phyloP scores from a whole-genome alignment of 2,329 filamentous ascomycete species.

The Elsinoe fawcettii region DNA sequence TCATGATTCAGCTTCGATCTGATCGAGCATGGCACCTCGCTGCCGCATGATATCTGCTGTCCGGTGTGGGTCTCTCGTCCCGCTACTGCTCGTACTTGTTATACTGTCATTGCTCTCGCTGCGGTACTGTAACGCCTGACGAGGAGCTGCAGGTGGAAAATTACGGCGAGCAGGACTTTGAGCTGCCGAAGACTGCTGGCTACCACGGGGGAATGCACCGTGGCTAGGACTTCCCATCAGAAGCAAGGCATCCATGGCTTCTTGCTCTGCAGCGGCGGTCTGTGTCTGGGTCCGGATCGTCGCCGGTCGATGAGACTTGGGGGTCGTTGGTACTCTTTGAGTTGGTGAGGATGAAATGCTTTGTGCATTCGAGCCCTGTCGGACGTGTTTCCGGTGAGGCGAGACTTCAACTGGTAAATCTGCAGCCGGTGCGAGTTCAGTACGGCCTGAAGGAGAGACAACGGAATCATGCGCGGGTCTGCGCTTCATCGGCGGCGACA shows the following conservation, averaged over 20 bases:
- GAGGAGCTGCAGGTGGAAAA: not conserved
- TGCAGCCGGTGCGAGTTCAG: slow-evolving; percentile 23
- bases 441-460: not conserved
- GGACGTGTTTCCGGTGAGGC: slow-evolving; percentile 14
- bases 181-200: slow-evolving; percentile 8
- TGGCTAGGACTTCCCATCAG: slow-evolving; percentile 55
- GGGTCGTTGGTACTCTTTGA: slow-evolving; percentile 8
- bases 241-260: slow-evolving; percentile 70
- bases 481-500: slow-evolving; percentile 27
- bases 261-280: slow-evolving; percentile 62
- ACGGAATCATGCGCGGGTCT: slow-evolving; percentile 25
- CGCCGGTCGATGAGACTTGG: slow-evolving; percentile 31
- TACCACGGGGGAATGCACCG: slow-evolving; percentile 11
- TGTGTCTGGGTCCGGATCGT: slow-evolving; percentile 63
- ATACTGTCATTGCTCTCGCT: slow-evolving; percentile 11
- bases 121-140: slow-evolving; percentile 13
- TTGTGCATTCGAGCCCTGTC: not conserved
- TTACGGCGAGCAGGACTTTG: slow-evolving; percentile 5
- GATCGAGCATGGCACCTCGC: slow-evolving; percentile 6
- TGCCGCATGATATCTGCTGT: slow-evolving; percentile 2
- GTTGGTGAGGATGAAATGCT: slow-evolving; percentile 15
- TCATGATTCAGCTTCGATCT: slow-evolving; percentile 13
- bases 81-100: not conserved
- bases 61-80: not conserved
- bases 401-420: slow-evolving; percentile 18